A percentile compares a stretch with the other conserved stretches of the same genome.
These are phyloP conservation scores for Cyberlindnera mycetangii DNA, from an alignment of 805 yeast genomes.

Conservation along the genomic window DNA sequence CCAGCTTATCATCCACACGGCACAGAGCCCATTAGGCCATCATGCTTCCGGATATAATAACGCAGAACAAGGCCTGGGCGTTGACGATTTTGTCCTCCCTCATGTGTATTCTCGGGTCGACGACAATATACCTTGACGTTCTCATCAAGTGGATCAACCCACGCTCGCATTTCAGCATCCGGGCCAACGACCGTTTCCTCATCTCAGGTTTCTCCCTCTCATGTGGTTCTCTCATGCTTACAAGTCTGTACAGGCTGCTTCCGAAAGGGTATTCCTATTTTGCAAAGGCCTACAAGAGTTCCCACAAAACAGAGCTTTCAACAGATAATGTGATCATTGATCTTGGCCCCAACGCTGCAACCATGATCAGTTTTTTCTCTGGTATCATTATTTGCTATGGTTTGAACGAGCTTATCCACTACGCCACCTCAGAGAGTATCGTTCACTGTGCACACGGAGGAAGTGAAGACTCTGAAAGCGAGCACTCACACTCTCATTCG, in stretches of 20 bases:
- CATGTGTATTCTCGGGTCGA: constrained; percentile 71
- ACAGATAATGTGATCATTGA: not conserved
- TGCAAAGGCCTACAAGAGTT: constrained; percentile 22
- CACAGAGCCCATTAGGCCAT: not conserved
- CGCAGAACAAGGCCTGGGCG: constrained; percentile 53
- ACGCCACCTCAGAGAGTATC: constrained; percentile 73
- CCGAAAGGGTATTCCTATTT: constrained; percentile 62
- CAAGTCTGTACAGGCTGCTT: constrained; percentile 72
- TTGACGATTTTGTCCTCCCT: constrained; percentile 62
- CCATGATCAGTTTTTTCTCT: constrained; percentile 44
- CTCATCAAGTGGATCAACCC: constrained; percentile 46
- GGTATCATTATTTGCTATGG: constrained; percentile 63
- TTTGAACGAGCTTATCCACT: constrained; percentile 66
- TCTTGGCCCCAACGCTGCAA: constrained; percentile 33
- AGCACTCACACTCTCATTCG: constrained; percentile 17
- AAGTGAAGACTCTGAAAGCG: constrained; percentile 26
- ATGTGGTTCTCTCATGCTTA: constrained; percentile 78
- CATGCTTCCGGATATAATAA: not conserved
- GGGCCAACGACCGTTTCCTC: constrained; percentile 60
- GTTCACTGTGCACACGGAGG: constrained; percentile 80
- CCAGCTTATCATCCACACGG: not conserved
- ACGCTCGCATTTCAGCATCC: constrained; percentile 46
- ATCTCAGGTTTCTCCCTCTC: constrained; percentile 74
- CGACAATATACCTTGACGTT: constrained; percentile 59
- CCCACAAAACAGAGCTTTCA: constrained; percentile 10